Evolutionary conservation across 192 early-diverging fungal species (phyloP).

Genomic region (Coemansia sp.): DNA sequence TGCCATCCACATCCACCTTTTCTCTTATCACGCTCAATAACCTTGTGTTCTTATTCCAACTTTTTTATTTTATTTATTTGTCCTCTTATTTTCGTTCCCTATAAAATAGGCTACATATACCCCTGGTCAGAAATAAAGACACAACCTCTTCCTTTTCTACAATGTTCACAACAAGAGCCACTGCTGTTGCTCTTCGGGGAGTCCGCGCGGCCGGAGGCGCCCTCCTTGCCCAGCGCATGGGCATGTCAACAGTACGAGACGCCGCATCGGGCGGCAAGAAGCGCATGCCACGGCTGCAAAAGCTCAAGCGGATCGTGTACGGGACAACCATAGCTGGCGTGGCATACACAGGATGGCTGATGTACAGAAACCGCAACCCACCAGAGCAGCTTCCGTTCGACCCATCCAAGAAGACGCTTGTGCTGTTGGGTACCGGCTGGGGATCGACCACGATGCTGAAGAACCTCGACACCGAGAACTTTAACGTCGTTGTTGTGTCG

Average conservation of each 20-base stretch:
- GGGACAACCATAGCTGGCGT: slow-evolving; percentile 22
- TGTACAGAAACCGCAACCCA: slow-evolving; percentile 54
- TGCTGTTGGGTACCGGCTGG: slow-evolving; percentile 57
- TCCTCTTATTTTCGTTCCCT: background rate
- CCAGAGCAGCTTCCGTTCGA: slow-evolving; percentile 43
- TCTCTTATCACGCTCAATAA: too few species aligned
- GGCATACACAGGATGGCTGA: slow-evolving; percentile 45
- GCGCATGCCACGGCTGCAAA: slow-evolving; percentile 41
- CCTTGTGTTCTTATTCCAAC: background rate
- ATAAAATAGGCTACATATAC: too few species aligned
- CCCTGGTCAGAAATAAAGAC: background rate
- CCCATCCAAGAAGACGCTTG: slow-evolving; percentile 47
- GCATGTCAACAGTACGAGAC: slow-evolving; percentile 37
- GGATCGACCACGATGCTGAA: slow-evolving; percentile 74
- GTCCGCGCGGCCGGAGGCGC: slow-evolving; percentile 19
- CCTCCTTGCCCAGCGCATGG: slow-evolving; percentile 32
- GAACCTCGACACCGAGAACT: slow-evolving; percentile 65
- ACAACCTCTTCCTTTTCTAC: slow-evolving; percentile 24
- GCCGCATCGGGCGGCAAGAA: slow-evolving; percentile 8
- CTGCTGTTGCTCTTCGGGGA: slow-evolving; percentile 9
- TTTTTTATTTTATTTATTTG: background rate
- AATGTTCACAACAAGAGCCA: slow-evolving; percentile 1
- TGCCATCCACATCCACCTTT: too few species aligned
- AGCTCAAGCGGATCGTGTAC: slow-evolving; percentile 34
- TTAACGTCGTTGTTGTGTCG: slow-evolving; percentile 75